These are phyloP conservation scores for Xenoacremonium recifei DNA, from an alignment of 2,329 filamentous ascomycete genomes.

Conservation along the genomic window DNA sequence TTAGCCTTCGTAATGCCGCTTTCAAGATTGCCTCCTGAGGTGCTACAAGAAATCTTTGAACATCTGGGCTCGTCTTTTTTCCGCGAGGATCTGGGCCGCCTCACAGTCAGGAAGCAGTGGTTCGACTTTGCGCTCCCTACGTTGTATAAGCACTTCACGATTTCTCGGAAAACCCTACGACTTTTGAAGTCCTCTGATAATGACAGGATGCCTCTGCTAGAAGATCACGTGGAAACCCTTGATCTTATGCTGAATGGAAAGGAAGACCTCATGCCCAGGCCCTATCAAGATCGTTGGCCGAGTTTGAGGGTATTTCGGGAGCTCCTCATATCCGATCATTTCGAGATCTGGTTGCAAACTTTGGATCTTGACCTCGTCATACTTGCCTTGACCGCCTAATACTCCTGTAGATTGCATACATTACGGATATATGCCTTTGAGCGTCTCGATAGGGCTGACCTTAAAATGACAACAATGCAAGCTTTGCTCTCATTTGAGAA, in stretches of 20 bases:
- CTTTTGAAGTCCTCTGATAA: constrained; percentile 1
- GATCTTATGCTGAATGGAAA: constrained; percentile 6
- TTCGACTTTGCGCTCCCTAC: constrained; percentile 13
- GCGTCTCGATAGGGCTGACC: constrained; percentile 6
- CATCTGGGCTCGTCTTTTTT: constrained; percentile 16
- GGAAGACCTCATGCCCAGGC: not conserved
- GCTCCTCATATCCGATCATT: not conserved
- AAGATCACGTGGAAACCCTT: constrained; percentile 10
- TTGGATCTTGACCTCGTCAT: constrained; percentile 11
- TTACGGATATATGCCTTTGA: constrained; percentile 9
- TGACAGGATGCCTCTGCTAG: constrained; percentile 1
- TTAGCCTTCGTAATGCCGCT: constrained; percentile 13
- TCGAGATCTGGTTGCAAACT: constrained; percentile 3
- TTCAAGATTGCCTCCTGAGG: constrained; percentile 16
- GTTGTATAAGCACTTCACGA: constrained; percentile 6
- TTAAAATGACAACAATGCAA: constrained; percentile 12
- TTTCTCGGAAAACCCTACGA: constrained; percentile 8
- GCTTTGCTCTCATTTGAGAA: constrained; percentile 13
- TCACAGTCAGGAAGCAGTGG: constrained; percentile 19
- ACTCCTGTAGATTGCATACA: constrained; percentile 9
- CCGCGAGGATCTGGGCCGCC: constrained; percentile 11
- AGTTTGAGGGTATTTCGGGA: not conserved
- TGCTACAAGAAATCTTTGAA: constrained; percentile 14
- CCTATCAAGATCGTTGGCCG: not conserved
- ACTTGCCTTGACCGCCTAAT: constrained; percentile 9